A percentile compares a stretch with the other conserved stretches of the same genome.
Conservation (phyloP, 2,329 filamentous ascomycete species). For the Nigrospora sphaerica region DNA sequence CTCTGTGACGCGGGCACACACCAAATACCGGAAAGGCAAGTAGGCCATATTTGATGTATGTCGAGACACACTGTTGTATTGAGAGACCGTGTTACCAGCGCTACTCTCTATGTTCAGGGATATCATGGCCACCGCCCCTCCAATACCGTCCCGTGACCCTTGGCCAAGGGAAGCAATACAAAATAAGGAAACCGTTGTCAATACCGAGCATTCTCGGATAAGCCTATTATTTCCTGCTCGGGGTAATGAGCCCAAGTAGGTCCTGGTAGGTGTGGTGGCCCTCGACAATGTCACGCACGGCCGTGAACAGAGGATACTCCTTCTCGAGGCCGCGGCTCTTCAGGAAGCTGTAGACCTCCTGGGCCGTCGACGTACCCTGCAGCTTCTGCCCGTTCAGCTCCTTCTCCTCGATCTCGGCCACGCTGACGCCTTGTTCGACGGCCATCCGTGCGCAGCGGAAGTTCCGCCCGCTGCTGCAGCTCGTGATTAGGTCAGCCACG, state of each 20-base stretch:
- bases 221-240: background rate
- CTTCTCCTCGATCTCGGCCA: slow-evolving; percentile 80
- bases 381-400: slow-evolving; percentile 96
- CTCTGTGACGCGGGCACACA: too few relatives aligned
- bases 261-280: slow-evolving; percentile 72
- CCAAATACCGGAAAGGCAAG: too few relatives aligned
- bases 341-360: slow-evolving; percentile 86
- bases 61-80: too few relatives aligned
- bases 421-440: slow-evolving; percentile 68
- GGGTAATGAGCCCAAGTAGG: slow-evolving; percentile 60
- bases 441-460: slow-evolving; percentile 89
- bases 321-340: slow-evolving; percentile 69
- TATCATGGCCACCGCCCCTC: too few relatives aligned
- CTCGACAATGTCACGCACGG: slow-evolving; percentile 75
- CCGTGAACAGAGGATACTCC: slow-evolving; percentile 89
- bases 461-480: slow-evolving; percentile 86
- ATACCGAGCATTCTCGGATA: background rate
- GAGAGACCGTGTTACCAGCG: too few relatives aligned
- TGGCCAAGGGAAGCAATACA: too few relatives aligned
- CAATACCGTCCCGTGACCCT: too few relatives aligned
- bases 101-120: too few relatives aligned
- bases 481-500: slow-evolving; percentile 92
- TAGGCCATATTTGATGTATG: too few relatives aligned
- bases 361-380: slow-evolving; percentile 89
- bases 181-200: too few relatives aligned